Evolutionary conservation across 208 protist species (phyloP).

Genomic region (Trypanosoma vivax): DNA sequence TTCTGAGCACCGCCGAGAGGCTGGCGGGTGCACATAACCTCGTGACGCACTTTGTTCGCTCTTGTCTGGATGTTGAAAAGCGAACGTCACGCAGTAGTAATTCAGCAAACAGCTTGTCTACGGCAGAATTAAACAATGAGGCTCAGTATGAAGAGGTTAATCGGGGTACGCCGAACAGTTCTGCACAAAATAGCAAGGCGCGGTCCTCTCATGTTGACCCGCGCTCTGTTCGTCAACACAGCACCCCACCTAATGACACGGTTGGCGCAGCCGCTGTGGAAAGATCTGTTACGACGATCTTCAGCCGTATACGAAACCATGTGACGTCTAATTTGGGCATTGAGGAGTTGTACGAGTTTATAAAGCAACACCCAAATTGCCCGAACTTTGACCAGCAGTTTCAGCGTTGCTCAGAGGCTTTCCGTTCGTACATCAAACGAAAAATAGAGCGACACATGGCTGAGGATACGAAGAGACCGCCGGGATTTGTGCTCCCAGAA

Average conservation of each 20-base stretch:
- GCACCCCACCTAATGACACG: neutral
- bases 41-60: slow-evolving; percentile 83
- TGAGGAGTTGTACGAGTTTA: slow-evolving; percentile 63
- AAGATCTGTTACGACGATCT: slow-evolving; percentile 48
- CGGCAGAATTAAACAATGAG: neutral
- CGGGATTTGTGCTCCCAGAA: slow-evolving; percentile 35
- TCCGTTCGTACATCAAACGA: slow-evolving; percentile 78
- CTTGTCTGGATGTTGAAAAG: slow-evolving; percentile 60
- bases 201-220: neutral
- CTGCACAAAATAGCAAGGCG: neutral
- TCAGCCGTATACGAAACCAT: slow-evolving; percentile 73
- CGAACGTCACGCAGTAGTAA: neutral
- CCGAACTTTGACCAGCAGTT: slow-evolving; percentile 69
- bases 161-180: neutral
- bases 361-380: slow-evolving; percentile 28
- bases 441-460: slow-evolving; percentile 62
- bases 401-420: slow-evolving; percentile 74
- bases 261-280: slow-evolving; percentile 1
- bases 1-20: slow-evolving; percentile 41
- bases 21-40: slow-evolving; percentile 73
- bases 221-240: too few relatives aligned
- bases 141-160: neutral
- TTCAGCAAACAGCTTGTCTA: neutral
- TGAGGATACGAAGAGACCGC: slow-evolving; percentile 35
- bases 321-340: slow-evolving; percentile 65